Percentiles rank a stretch among this genome's conserved stretches.
phyloP scores from a whole-genome alignment of 164 flowering plant species.

The Warburgia ugandensis region DNA sequence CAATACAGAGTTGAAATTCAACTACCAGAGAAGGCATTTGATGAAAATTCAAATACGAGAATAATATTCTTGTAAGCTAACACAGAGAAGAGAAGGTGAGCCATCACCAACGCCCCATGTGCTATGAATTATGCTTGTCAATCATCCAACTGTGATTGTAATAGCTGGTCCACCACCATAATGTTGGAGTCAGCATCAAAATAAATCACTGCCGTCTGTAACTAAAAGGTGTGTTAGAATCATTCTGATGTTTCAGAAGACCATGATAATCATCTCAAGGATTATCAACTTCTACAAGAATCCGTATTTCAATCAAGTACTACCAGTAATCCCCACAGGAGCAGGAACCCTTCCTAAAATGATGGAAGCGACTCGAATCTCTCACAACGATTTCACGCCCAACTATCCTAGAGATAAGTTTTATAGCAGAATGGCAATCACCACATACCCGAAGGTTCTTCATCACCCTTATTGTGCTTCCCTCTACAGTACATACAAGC shows the following conservation, averaged over 20 bases:
- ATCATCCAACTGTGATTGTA: no score
- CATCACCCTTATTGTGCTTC: constrained; percentile 10
- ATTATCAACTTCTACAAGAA: background rate
- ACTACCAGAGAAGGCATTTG: no score
- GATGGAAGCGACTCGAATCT: constrained; percentile 10
- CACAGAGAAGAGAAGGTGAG: no score
- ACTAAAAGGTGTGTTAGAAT: background rate
- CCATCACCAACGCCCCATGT: no score
- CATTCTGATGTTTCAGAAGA: background rate
- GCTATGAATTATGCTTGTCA: no score
- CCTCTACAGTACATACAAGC: constrained; percentile 8
- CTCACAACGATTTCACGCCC: constrained; percentile 7
- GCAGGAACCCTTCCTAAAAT: constrained; percentile 8
- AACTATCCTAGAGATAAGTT: constrained; percentile 7
- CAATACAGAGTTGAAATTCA: no score
- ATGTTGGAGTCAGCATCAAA: no score
- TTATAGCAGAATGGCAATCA: constrained; percentile 13
- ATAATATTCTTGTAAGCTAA: no score
- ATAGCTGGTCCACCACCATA: no score
- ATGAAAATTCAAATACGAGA: no score
- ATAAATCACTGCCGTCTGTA: no score
- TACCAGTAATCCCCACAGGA: constrained; percentile 13
- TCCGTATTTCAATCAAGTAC: background rate
- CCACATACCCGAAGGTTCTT: constrained; percentile 13
- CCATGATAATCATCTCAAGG: background rate